A percentile compares a stretch with the other conserved stretches of the same genome.
These are phyloP conservation scores for Thelonectria rubi DNA, from an alignment of 2,329 filamentous ascomycete species.

Conservation along the genomic window DNA sequence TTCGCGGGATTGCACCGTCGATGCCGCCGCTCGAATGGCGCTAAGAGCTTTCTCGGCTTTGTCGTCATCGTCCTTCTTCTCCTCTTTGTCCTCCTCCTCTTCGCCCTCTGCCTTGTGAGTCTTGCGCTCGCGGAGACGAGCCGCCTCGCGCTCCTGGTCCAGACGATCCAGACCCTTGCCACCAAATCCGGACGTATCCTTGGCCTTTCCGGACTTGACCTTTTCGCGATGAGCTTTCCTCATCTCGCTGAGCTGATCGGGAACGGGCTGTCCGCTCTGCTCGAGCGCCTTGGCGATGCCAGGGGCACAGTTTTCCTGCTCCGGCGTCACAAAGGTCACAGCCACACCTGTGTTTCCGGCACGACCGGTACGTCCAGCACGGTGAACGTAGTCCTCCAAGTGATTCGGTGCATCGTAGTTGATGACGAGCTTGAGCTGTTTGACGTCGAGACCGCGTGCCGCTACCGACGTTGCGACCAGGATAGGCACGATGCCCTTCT, in stretches of 20 bases:
- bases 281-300: slow-evolving; percentile 92
- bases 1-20: slow-evolving; percentile 64
- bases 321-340: slow-evolving; percentile 90
- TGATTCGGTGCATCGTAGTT: slow-evolving; percentile 96
- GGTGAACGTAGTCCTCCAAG: slow-evolving; percentile 95
- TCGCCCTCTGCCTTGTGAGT: slow-evolving; percentile 89
- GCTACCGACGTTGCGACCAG: slow-evolving; percentile 95
- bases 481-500: slow-evolving; percentile 87
- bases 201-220: slow-evolving; percentile 91
- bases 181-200: slow-evolving; percentile 89
- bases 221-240: slow-evolving; percentile 83
- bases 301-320: slow-evolving; percentile 89
- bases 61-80: slow-evolving; percentile 75
- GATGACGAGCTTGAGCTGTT: slow-evolving; percentile 93
- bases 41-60: slow-evolving; percentile 75
- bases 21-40: slow-evolving; percentile 69
- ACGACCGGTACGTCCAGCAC: slow-evolving; percentile 90
- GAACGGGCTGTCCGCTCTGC: slow-evolving; percentile 86
- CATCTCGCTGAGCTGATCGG: slow-evolving; percentile 73
- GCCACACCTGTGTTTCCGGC: slow-evolving; percentile 95
- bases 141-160: slow-evolving; percentile 89
- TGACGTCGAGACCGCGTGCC: slow-evolving; percentile 93
- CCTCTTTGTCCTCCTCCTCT: slow-evolving; percentile 83
- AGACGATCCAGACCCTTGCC: slow-evolving; percentile 93
- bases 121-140: slow-evolving; percentile 85